Evolutionary conservation across 306 rosid genomes (phyloP), one percentile per base, ranked within the genome.

Genomic region (Morella rubra): DNA sequence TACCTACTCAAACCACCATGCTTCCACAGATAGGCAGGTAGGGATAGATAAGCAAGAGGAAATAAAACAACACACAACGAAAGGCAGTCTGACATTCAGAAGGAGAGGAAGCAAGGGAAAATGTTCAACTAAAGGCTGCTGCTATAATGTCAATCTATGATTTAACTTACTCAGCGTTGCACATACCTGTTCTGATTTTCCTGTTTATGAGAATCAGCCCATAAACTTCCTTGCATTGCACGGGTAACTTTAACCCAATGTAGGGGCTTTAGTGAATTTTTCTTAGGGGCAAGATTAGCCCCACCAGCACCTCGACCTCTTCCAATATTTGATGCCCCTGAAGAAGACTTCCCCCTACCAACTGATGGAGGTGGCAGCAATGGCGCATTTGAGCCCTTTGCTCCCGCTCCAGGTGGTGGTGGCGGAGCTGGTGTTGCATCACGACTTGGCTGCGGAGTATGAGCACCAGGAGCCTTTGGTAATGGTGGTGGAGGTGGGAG

Each of bases 201-300:
- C 77, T 89, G 98, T 80, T 95, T 89, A 7, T 83, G 91, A 55
- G 97, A 86, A 84, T 95, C 98, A 65, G 91, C 98, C 98, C 98
- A 95, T 72, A 95, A 78, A 85, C 98, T 95, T 73, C 97, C 98
- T 80, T 94, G 85, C 83, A 86, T 13, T 80, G 96, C 93, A 75
- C 98, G 87, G 49, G 96, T 88, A 77, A 94, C 97, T 84, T 95
- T 95, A 66, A 92, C 97, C 98, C 98, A 95, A 71, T 95, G 98
- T 59, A 95, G 72, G 61, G 97, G 96, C 86, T 90, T 95, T 65
- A 95, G 83, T 5, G 88, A 75, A 86, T 80, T 72, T 83, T 85
- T 95, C 84, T 95, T 92, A 8, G 93, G 95, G 70, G 93, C 85
- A 87, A 6, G 86, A 73, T 72, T 76, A 60, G 73, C 75, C 54